Evolutionary conservation across 306 rosid species (phyloP).

Genomic region (Hippophae tibetana): DNA sequence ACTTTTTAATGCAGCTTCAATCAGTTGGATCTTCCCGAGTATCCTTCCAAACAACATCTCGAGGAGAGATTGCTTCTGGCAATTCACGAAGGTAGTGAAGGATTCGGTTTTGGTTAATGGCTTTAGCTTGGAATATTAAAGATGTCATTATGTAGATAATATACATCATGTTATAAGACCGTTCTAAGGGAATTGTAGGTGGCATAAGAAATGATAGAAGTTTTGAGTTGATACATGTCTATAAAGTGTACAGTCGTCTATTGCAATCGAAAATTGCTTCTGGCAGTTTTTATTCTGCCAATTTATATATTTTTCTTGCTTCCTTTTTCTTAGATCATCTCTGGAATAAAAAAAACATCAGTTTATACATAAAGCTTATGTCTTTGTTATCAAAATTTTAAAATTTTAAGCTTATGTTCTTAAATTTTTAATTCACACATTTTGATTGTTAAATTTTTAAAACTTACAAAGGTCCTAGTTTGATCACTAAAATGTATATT

Average conservation of each 20-base stretch:
- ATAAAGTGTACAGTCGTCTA: constrained; percentile 74
- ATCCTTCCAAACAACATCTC: constrained; percentile 82
- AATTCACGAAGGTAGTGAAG: constrained; percentile 89
- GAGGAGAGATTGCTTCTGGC: constrained; percentile 89
- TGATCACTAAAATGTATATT: too few species aligned
- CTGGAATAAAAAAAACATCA: too few species aligned
- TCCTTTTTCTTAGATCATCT: too few species aligned
- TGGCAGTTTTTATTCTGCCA: constrained; percentile 40
- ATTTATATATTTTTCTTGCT: too few species aligned
- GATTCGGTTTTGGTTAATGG: constrained; percentile 81
- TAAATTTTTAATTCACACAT: too few species aligned
- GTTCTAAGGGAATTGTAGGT: constrained; percentile 32
- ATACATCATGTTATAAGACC: constrained; percentile 32
- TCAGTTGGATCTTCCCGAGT: constrained; percentile 92
- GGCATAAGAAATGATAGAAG: constrained; percentile 26
- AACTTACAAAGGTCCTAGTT: too few species aligned
- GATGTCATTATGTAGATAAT: neutral
- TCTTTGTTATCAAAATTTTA: too few species aligned
- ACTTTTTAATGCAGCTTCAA: constrained; percentile 64
- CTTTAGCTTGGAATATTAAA: neutral
- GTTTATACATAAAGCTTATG: too few species aligned
- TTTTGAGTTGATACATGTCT: constrained; percentile 37
- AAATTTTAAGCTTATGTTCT: too few species aligned
- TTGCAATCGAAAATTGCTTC: constrained; percentile 56
- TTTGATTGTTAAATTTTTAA: too few species aligned